Evolutionary conservation across 169 alveolate genomes (phyloP), one percentile per base, ranked within the genome.

Genomic region (Plasmodium billcollinsi): DNA sequence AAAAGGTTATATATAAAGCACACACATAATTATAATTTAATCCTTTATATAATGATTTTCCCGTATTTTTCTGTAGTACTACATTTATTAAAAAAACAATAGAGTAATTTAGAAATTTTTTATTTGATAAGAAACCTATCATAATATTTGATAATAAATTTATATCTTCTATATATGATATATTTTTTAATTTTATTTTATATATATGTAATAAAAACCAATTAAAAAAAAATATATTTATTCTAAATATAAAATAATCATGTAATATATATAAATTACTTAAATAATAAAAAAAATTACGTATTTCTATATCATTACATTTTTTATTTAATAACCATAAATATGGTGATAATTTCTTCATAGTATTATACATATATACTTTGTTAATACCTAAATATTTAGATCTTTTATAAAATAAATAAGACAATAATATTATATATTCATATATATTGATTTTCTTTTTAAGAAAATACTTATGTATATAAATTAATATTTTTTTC

Each of bases 361-460:
- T 78, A 8, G 80, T 66, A 52, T 78, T 78, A 26, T 78, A 78
- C 26, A 78, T 26, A 65, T 78, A 78, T 14, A 66, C 74, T 65
- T 78, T 78, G 14, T 78, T 78, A 15, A 66, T 65, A 26, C 66
- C 89, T 29, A 78, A 56, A 43, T 78, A 78, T 52, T 71, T 67
- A 21, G 89, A 78, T 78, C 33, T 78, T 20, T 78, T 78, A 33
- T 52, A 78, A 78, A 78, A 78, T 3, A 78, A 33, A 70, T 78
- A 78, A 6, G 89, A 78, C 0, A 78, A 24, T 0, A 78, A 6
- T 7, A 78, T 52, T 18, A 78, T 78, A 67, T 59, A 66, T 66
- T 78, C 89, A 52, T 70, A 78, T 26, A 78, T 66, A 59, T 78
- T 78, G 52, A 78, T 66, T 29, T 67, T 54, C 20, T 78, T 66